phyloP scores from a whole-genome alignment of 2,329 filamentous ascomycete genomes.

The Ascochyta pisi region DNA sequence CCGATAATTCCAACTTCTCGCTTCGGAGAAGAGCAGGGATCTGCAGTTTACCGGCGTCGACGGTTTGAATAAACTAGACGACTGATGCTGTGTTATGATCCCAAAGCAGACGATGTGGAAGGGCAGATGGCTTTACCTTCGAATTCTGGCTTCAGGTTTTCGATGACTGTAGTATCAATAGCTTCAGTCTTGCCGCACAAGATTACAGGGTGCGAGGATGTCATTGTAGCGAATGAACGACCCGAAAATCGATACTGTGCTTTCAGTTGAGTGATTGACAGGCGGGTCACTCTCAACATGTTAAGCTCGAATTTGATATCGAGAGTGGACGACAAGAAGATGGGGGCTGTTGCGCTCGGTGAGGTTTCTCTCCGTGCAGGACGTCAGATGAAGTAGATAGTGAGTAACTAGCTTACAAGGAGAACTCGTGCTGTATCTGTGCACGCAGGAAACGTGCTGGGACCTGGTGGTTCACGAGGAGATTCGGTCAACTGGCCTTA shows the following conservation, averaged over 20 bases:
- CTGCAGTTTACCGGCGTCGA: constrained; percentile 5
- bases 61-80: constrained; percentile 9
- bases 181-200: constrained; percentile 17
- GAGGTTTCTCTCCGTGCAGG: background rate
- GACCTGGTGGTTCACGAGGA: no score
- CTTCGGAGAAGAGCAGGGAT: constrained; percentile 15
- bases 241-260: no score
- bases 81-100: background rate
- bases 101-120: background rate
- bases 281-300: background rate
- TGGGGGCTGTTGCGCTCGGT: background rate
- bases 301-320: background rate
- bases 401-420: background rate
- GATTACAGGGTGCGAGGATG: constrained; percentile 7
- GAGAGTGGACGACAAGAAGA: background rate
- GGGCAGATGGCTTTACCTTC: constrained; percentile 2
- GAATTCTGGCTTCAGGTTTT: constrained; percentile 12
- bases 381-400: background rate
- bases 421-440: background rate
- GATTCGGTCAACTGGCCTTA: no score
- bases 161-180: constrained; percentile 12
- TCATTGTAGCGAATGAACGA: background rate
- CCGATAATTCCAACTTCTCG: background rate
- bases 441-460: background rate
- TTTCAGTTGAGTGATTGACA: background rate